Conservation (phyloP, 805 yeast species). For the baker's yeast (Saccharomyces cerevisiae) region DNA sequence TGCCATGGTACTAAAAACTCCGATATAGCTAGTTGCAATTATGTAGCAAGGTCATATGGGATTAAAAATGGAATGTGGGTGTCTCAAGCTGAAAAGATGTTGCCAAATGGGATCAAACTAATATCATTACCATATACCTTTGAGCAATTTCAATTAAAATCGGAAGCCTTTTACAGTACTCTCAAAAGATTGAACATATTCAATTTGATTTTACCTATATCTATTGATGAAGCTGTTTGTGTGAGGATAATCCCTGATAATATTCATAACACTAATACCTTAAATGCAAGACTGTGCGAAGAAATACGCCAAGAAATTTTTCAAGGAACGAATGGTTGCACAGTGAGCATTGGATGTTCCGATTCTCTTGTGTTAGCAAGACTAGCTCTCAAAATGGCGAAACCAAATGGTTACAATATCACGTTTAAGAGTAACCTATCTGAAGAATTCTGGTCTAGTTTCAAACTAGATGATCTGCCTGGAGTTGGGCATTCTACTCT, state of each 20-base stretch:
- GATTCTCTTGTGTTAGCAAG: slow-evolving; percentile 70
- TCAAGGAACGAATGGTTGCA: slow-evolving; percentile 42
- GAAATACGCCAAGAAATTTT: slow-evolving; percentile 37
- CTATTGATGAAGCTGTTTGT: slow-evolving; percentile 81
- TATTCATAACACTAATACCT: background rate
- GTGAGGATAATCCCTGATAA: slow-evolving; percentile 8
- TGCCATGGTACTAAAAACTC: slow-evolving; percentile 44
- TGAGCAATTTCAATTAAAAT: slow-evolving; percentile 56
- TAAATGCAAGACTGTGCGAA: slow-evolving; percentile 6
- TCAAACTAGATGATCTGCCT: slow-evolving; percentile 41
- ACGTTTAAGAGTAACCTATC: slow-evolving; percentile 34
- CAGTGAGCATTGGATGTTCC: slow-evolving; percentile 76
- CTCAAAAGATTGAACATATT: slow-evolving; percentile 29
- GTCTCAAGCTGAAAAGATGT: slow-evolving; percentile 48
- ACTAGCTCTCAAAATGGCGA: slow-evolving; percentile 62
- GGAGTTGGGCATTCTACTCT: slow-evolving; percentile 53
- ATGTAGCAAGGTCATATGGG: slow-evolving; percentile 72
- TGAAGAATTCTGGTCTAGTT: slow-evolving; percentile 19
- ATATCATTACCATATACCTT: slow-evolving; percentile 65
- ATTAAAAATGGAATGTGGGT: slow-evolving; percentile 90
- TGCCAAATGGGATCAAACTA: slow-evolving; percentile 47
- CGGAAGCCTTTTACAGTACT: slow-evolving; percentile 56
- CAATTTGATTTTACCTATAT: slow-evolving; percentile 65
- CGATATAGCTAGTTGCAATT: slow-evolving; percentile 89
- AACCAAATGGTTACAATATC: slow-evolving; percentile 61